A percentile compares a stretch with the other conserved stretches of the same genome.
phyloP scores from a whole-genome alignment of 495 filamentous ascomycete species.

The Rhypophila decipiens region DNA sequence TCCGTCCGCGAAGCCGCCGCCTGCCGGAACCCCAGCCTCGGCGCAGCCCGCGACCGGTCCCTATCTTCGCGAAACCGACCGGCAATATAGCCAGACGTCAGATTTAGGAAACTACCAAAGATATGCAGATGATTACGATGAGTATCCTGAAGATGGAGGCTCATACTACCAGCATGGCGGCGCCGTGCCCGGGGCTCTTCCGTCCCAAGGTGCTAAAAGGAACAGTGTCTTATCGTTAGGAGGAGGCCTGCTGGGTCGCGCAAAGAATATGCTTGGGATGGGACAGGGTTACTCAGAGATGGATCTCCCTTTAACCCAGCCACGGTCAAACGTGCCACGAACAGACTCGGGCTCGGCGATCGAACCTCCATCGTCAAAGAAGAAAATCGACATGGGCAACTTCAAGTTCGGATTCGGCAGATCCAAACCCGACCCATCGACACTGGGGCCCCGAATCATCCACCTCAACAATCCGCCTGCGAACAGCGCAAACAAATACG shows the following conservation, averaged over 20 bases:
- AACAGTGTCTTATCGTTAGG: constrained; percentile 84
- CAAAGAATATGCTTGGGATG: constrained; percentile 90
- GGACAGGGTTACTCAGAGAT: constrained; percentile 91
- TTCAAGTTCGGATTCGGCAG: constrained; percentile 96
- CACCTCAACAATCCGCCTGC: constrained; percentile 96
- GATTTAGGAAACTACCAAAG: constrained; percentile 80
- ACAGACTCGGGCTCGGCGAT: constrained; percentile 18
- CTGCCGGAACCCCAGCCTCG: constrained; percentile 19
- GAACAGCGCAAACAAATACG: constrained; percentile 79
- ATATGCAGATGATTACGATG: constrained; percentile 78
- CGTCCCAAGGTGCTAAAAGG: constrained; percentile 48
- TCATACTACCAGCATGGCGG: constrained; percentile 62
- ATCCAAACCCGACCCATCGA: constrained; percentile 79
- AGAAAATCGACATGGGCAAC: constrained; percentile 59
- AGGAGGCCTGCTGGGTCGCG: constrained; percentile 76
- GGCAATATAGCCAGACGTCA: constrained; percentile 76
- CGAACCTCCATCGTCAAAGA: constrained; percentile 37
- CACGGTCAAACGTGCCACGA: constrained; percentile 33
- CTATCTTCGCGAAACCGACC: constrained; percentile 47
- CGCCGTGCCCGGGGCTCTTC: constrained; percentile 35
- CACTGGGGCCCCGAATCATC: constrained; percentile 85
- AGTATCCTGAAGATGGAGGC: constrained; percentile 67
- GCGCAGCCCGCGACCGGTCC: constrained; percentile 45
- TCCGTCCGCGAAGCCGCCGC: constrained; percentile 35
- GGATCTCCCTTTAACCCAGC: constrained; percentile 90